Conservation (phyloP, 2,329 filamentous ascomycete species). For the Hortaea werneckii region DNA sequence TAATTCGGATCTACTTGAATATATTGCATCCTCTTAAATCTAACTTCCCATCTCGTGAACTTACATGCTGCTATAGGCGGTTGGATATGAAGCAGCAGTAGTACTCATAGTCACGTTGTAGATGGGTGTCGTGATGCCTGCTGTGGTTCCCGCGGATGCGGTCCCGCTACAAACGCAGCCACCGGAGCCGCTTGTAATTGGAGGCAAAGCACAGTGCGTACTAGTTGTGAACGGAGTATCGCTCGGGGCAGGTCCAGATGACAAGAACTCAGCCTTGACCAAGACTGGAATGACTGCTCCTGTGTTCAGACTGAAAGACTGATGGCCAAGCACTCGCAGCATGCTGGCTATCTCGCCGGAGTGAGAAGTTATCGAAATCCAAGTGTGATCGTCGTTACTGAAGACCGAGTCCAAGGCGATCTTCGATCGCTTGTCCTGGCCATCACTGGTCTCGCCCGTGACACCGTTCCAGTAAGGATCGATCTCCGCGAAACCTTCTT, state of each 20-base stretch:
- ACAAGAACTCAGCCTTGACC: slow-evolving; percentile 46
- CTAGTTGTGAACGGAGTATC: slow-evolving; percentile 22
- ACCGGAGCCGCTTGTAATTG: slow-evolving; percentile 21
- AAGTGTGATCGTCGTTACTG: slow-evolving; percentile 40
- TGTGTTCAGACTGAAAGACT: slow-evolving; percentile 52
- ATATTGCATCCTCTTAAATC: no score
- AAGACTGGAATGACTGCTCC: slow-evolving; percentile 59
- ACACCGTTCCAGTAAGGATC: slow-evolving; percentile 46
- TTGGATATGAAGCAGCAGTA: not conserved
- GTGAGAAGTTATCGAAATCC: slow-evolving; percentile 52
- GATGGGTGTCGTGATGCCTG: slow-evolving; percentile 5
- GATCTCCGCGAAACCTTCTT: slow-evolving; percentile 49
- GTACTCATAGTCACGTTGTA: not conserved
- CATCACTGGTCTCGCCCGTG: slow-evolving; percentile 39
- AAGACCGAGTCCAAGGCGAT: slow-evolving; percentile 49
- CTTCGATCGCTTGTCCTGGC: slow-evolving; percentile 43
- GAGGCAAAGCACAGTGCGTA: slow-evolving; percentile 25
- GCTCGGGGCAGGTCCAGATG: slow-evolving; percentile 24
- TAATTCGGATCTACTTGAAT: no score
- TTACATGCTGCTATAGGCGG: not conserved
- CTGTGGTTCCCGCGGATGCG: not conserved
- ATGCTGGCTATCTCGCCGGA: slow-evolving; percentile 46
- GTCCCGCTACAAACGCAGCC: slow-evolving; percentile 21
- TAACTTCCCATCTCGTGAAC: not conserved
- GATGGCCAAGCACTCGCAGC: slow-evolving; percentile 49